Evolutionary conservation across 495 filamentous ascomycete species (phyloP).

Genomic region (Hypomontagnella monticulosa): DNA sequence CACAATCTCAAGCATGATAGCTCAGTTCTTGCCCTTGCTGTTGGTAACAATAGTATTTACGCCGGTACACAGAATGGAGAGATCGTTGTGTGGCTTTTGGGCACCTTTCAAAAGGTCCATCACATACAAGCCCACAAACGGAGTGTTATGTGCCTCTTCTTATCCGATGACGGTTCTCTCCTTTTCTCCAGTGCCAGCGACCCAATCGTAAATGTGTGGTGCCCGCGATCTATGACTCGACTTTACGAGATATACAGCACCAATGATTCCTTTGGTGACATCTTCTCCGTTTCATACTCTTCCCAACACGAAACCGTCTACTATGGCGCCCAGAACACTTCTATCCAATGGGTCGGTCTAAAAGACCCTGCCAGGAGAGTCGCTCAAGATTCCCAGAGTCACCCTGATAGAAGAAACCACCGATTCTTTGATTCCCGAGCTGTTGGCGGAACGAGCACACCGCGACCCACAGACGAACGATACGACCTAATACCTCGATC

Average conservation of each 20-base stretch:
- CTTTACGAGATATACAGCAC: conserved; percentile 91
- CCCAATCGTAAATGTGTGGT: conserved; percentile 86
- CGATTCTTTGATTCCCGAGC: conserved; percentile 94
- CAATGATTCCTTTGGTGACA: conserved; percentile 88
- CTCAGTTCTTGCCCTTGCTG: conserved; percentile 76
- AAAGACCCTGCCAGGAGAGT: conserved; percentile 60
- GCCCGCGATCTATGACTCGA: conserved; percentile 54
- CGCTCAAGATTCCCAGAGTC: conserved; percentile 69
- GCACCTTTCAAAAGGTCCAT: conserved; percentile 79
- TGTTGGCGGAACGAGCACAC: conserved; percentile 80
- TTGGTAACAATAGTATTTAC: conserved; percentile 73
- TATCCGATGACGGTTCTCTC: conserved; percentile 75
- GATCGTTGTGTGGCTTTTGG: conserved; percentile 88
- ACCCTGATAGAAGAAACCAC: conserved; percentile 84
- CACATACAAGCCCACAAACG: conserved; percentile 87
- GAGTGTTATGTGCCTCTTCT: conserved; percentile 84
- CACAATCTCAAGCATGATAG: conserved; percentile 76
- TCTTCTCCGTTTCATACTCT: conserved; percentile 92
- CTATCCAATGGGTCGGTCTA: conserved; percentile 75
- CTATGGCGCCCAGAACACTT: conserved; percentile 93
- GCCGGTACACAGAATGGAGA: conserved; percentile 92
- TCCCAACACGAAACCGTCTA: conserved; percentile 80
- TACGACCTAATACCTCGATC: conserved; percentile 63
- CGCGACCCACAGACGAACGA: conserved; percentile 65
- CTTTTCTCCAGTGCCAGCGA: conserved; percentile 96